Conservation (phyloP, 2,329 filamentous ascomycete genomes). For the Rutstroemia sp. region DNA sequence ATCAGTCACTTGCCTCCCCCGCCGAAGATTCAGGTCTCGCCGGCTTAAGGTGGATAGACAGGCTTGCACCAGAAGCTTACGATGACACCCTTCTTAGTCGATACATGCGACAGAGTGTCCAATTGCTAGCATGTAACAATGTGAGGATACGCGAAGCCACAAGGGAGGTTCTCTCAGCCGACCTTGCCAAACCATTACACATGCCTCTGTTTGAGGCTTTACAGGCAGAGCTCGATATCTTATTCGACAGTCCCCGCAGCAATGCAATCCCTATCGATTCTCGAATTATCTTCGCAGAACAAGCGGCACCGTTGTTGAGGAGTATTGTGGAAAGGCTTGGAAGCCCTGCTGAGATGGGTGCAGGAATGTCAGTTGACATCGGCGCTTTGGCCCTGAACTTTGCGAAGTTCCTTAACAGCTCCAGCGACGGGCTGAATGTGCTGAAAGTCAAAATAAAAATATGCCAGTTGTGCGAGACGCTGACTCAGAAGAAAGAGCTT, state of each 20-base stretch:
- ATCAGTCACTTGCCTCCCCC: slow-evolving; percentile 38
- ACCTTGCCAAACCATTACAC: slow-evolving; percentile 55
- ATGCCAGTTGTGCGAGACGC: slow-evolving; percentile 58
- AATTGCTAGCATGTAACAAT: slow-evolving; percentile 57
- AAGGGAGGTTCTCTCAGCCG: slow-evolving; percentile 57
- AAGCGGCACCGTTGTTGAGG: slow-evolving; percentile 56
- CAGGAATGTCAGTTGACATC: slow-evolving; percentile 56
- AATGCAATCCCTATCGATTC: slow-evolving; percentile 48
- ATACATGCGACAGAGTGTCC: slow-evolving; percentile 56
- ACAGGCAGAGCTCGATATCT: slow-evolving; percentile 54
- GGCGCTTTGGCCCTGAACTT: slow-evolving; percentile 58
- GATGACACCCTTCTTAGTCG: slow-evolving; percentile 53
- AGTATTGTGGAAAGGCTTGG: slow-evolving; percentile 58
- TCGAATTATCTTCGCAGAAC: slow-evolving; percentile 60
- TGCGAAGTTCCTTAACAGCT: slow-evolving; percentile 56
- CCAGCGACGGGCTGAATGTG: slow-evolving; percentile 47
- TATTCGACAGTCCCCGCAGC: slow-evolving; percentile 49
- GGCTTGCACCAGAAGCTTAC: slow-evolving; percentile 47
- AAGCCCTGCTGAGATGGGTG: slow-evolving; percentile 53
- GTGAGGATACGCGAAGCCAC: slow-evolving; percentile 60
- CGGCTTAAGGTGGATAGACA: slow-evolving; percentile 53
- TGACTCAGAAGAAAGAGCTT: slow-evolving; percentile 60
- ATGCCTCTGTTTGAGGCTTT: slow-evolving; percentile 57
- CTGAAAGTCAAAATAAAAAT: slow-evolving; percentile 62
- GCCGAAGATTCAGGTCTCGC: slow-evolving; percentile 50